These are phyloP conservation scores for Apophysomyces variabilis DNA, from an alignment of 371 early-diverging fungal genomes.

Conservation along the genomic window DNA sequence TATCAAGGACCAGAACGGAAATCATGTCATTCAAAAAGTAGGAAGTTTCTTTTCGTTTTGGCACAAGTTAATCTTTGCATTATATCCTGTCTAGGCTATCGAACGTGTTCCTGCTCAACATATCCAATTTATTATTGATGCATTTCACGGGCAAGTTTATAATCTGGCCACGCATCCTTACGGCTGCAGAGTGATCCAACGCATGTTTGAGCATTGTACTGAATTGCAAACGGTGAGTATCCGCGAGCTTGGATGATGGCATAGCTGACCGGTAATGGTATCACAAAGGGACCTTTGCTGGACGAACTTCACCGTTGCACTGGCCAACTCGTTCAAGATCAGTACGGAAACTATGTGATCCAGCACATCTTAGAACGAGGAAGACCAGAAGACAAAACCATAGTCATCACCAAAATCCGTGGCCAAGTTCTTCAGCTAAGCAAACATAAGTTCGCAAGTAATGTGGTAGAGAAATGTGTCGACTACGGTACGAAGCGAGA, in stretches of 20 bases:
- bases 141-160: conserved; percentile 97
- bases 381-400: conserved; percentile 79
- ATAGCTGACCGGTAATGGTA: background rate
- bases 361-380: conserved; percentile 99
- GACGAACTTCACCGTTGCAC: conserved; percentile 94
- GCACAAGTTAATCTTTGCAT: background rate
- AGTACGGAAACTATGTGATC: conserved; percentile 98
- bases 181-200: conserved; percentile 99
- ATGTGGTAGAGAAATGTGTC: conserved; percentile 97
- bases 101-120: conserved; percentile 95
- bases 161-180: conserved; percentile 98
- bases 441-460: conserved; percentile 99
- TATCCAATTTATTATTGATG: conserved; percentile 95
- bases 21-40: conserved; percentile 99
- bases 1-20: conserved; percentile 99
- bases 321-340: conserved; percentile 94
- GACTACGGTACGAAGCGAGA: conserved; percentile 77
- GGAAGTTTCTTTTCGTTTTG: background rate
- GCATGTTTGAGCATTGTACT: conserved; percentile 99
- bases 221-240: conserved; percentile 77
- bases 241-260: background rate
- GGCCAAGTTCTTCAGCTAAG: conserved; percentile 89
- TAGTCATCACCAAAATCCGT: conserved; percentile 88
- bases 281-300: conserved; percentile 70
- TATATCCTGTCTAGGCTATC: conserved; percentile 70